These are phyloP conservation scores for Talaromyces sp. DNA, from an alignment of 2,329 filamentous ascomycete species.

Conservation along the genomic window DNA sequence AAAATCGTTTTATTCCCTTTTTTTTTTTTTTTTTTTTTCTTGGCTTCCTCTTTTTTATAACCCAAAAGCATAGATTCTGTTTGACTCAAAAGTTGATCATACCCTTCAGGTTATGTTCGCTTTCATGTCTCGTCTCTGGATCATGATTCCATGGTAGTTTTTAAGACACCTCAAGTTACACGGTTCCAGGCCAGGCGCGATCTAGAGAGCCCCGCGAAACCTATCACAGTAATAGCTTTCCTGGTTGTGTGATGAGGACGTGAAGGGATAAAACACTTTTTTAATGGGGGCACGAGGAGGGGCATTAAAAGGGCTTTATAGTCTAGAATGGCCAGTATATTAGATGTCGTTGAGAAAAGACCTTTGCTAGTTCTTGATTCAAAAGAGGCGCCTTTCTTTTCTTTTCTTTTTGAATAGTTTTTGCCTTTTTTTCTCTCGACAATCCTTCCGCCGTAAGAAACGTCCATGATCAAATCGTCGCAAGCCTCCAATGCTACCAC, in stretches of 20 bases:
- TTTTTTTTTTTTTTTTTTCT: not conserved
- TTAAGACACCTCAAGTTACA: constrained; percentile 27
- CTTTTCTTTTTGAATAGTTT: not conserved
- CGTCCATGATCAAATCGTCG: constrained; percentile 3
- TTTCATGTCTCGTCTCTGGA: constrained; percentile 5
- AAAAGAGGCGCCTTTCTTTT: not conserved
- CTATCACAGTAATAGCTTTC: constrained; percentile 15
- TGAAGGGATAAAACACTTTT: constrained; percentile 9
- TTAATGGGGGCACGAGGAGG: constrained; percentile 6
- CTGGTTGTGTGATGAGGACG: constrained; percentile 19
- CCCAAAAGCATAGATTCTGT: not conserved
- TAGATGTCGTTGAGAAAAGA: not conserved
- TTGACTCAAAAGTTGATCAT: not conserved
- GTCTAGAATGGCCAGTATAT: constrained; percentile 5
- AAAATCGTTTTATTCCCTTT: too few relatives aligned
- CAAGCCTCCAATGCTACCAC: not conserved
- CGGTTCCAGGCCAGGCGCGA: constrained; percentile 12
- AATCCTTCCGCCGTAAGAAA: not conserved
- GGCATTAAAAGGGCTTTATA: constrained; percentile 9
- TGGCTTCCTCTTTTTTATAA: too few relatives aligned
- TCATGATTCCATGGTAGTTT: constrained; percentile 5
- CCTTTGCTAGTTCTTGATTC: not conserved
- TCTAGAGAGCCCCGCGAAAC: constrained; percentile 4
- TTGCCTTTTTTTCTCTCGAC: not conserved
- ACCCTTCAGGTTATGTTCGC: constrained; percentile 2